Percentiles rank a stretch among this genome's conserved stretches.
Evolutionary conservation across 257 asterid species (phyloP).

Genomic region (Dorcoceras hygrometricum): DNA sequence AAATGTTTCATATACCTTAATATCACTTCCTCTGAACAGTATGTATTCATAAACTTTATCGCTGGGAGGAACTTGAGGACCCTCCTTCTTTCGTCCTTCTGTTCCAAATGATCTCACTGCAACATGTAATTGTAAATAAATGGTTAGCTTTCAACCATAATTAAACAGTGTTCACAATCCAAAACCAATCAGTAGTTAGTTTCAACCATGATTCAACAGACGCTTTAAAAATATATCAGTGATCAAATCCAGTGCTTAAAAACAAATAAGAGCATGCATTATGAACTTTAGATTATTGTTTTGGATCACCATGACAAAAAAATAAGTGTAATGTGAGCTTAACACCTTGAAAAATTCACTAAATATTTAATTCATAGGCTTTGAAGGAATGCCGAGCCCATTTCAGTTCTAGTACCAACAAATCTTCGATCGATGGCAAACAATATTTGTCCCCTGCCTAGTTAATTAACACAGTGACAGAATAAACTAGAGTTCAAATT

Average conservation of each 20-base stretch:
- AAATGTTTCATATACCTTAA: slow-evolving; percentile 54
- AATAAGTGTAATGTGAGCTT: background rate
- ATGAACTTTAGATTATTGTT: background rate
- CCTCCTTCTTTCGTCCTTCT: slow-evolving; percentile 90
- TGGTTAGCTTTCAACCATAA: slow-evolving; percentile 13
- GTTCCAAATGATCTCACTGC: slow-evolving; percentile 97
- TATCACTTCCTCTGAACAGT: slow-evolving; percentile 90
- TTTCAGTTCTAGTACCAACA: background rate
- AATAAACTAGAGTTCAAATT: background rate
- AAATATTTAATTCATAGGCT: background rate
- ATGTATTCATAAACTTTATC: slow-evolving; percentile 88
- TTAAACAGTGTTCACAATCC: background rate
- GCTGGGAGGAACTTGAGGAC: slow-evolving; percentile 85
- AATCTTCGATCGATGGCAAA: background rate
- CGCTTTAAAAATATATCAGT: slow-evolving; percentile 5
- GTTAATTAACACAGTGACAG: background rate
- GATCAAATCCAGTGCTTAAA: background rate
- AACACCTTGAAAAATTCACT: background rate
- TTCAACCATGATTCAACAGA: too few species aligned
- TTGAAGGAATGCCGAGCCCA: background rate
- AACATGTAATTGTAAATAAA: background rate
- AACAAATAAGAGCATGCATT: background rate
- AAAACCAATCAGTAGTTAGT: slow-evolving; percentile 5
- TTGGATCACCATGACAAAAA: background rate
- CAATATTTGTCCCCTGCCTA: background rate